These are phyloP conservation scores for Lanmaoa pseudosensibilis DNA, from an alignment of 768 basidiomycete species.

Conservation along the genomic window DNA sequence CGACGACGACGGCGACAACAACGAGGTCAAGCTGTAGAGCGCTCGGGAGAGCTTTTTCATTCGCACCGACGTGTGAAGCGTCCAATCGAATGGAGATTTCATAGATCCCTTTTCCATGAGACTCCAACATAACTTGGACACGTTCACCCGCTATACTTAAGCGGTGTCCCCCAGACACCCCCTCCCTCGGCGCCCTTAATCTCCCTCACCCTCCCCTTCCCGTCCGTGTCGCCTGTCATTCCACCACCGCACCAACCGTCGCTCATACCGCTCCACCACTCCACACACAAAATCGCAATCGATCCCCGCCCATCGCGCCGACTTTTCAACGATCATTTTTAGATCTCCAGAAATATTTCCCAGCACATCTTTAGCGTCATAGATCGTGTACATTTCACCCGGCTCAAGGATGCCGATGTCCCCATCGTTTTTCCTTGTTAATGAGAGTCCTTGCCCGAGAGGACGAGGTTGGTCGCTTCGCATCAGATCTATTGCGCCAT, in stretches of 20 bases:
- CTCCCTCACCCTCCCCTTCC: constrained; percentile 7
- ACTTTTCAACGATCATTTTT: constrained; percentile 49
- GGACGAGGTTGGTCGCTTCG: neutral
- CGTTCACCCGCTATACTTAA: neutral
- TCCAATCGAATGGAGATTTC: neutral
- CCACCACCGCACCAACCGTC: constrained; percentile 57
- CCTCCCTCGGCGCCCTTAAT: constrained; percentile 17
- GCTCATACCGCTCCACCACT: constrained; percentile 67
- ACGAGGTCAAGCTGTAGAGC: constrained; percentile 1
- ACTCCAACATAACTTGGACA: neutral
- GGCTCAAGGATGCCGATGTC: constrained; percentile 38
- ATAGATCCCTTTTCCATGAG: constrained; percentile 1
- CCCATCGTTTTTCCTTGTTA: constrained; percentile 8
- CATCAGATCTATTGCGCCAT: neutral
- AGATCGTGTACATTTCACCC: constrained; percentile 64
- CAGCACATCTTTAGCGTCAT: constrained; percentile 62
- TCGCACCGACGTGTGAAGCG: constrained; percentile 15
- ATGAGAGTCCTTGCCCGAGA: constrained; percentile 8
- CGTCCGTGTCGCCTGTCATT: constrained; percentile 25
- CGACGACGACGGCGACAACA: constrained; percentile 5
- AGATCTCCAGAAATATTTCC: constrained; percentile 58
- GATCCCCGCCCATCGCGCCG: constrained; percentile 57
- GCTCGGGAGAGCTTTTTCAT: neutral
- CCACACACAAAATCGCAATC: constrained; percentile 48
- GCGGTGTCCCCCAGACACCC: constrained; percentile 1